Evolutionary conservation across 148 eudicot genomes (phyloP), one percentile per base, ranked within the genome.

Genomic region (Cornus kousa): DNA sequence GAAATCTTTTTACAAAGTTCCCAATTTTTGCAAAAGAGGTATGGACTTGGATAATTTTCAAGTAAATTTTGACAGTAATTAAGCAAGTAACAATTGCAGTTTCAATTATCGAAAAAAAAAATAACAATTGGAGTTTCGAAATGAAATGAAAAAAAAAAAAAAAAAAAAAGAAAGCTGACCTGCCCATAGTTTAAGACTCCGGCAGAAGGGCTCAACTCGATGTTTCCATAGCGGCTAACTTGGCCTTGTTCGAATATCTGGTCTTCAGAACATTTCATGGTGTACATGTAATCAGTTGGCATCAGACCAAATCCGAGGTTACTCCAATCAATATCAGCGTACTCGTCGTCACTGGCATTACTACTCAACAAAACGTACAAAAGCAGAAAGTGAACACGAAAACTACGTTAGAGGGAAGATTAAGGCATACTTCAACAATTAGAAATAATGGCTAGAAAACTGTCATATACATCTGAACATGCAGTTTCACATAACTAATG

Each of bases 271-370:
- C 90, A 87, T 77, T 94, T 96, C 83, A 90, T 89, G 39, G 60
- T 62, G 72, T 92, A 96, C 98, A 96, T 96, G 76, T 82, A 91
- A 76, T 96, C 99, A 9, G 99, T 92, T 37, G 84, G 88, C 60
- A 79, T 84, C 10, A 93, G 76, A 66, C 89, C 80, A 65, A 93
- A 96, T 20, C 95, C 97, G 9, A 96, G 83, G 73, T 83, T 85
- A 57, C 90, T 85, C 99, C 95, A 96, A 72, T 92, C 95, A 32
- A 90, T 77, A 43, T 85, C 92, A 5, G 84, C 80, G 46, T 67
- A 71, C 73, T 93, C 97, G 6, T 90, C 92, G 16, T 87, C 88
- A 78, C 80, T 68, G 31, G 82, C 77, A 65, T 70, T 72, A 48
- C 74, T 62, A 43, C 12, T 55, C 67, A 24, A 7, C 57, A 72